Evolutionary conservation across 108 stramenopile genomes (phyloP).

Genomic region (Ochromonas danica): DNA sequence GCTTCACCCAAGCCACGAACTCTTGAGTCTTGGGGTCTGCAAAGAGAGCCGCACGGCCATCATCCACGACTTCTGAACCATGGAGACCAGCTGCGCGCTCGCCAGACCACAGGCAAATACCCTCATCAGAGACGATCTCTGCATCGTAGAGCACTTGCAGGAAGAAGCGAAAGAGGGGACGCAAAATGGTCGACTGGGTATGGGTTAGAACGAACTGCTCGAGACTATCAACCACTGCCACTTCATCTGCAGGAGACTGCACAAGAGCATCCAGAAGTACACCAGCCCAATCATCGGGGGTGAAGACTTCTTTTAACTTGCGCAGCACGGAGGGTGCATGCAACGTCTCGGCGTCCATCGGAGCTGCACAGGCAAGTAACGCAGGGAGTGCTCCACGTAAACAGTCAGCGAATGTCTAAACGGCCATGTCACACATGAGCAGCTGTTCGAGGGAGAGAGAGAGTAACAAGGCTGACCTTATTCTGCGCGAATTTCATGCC

Average conservation of each 20-base stretch:
- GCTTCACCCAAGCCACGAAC: constrained; percentile 8
- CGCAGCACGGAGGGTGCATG: background rate
- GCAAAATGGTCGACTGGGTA: background rate
- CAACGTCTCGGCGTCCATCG: background rate
- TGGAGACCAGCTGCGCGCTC: background rate
- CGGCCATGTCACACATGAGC: background rate
- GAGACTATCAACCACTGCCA: background rate
- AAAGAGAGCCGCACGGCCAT: background rate
- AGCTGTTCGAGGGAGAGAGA: background rate
- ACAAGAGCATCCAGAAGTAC: background rate
- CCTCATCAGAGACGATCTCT: constrained; percentile 3
- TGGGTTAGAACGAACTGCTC: background rate
- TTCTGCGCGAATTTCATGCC: constrained; percentile 33
- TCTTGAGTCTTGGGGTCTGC: background rate
- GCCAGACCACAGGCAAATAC: background rate
- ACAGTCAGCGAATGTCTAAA: background rate
- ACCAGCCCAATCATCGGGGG: background rate
- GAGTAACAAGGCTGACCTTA: background rate
- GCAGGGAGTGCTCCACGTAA: background rate
- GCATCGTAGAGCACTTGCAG: background rate
- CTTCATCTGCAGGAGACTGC: background rate
- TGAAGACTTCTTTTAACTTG: background rate
- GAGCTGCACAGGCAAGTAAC: background rate
- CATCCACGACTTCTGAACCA: background rate
- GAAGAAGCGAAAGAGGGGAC: background rate